phyloP scores from a whole-genome alignment of 768 basidiomycete genomes.

The Tulasnella sp. region DNA sequence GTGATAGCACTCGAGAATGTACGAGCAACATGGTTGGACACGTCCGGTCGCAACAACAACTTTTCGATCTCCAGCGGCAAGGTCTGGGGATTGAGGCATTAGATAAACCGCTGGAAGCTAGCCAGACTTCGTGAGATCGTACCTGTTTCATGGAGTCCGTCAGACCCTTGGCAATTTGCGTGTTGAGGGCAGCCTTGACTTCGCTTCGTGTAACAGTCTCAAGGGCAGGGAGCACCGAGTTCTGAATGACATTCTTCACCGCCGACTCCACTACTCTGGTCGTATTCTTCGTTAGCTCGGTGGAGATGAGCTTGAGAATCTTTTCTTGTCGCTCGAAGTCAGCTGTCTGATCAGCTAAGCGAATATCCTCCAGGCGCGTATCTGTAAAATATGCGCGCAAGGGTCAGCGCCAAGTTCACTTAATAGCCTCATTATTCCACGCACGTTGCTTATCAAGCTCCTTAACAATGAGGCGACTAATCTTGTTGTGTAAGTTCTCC shows the following conservation, averaged over 20 bases:
- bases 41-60: conserved; percentile 67
- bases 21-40: conserved; percentile 71
- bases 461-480: conserved; percentile 74
- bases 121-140: conserved; percentile 33
- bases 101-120: neutral
- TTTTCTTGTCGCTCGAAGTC: conserved; percentile 85
- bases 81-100: conserved; percentile 44
- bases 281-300: conserved; percentile 80
- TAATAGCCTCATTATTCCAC: conserved; percentile 35
- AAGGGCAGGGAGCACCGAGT: conserved; percentile 74
- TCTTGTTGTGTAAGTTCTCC: conserved; percentile 67
- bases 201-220: conserved; percentile 79
- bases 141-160: conserved; percentile 72
- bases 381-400: conserved; percentile 43
- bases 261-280: conserved; percentile 84
- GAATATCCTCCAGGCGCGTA: conserved; percentile 77
- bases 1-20: conserved; percentile 66
- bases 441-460: conserved; percentile 88
- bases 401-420: conserved; percentile 19
- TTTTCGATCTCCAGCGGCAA: conserved; percentile 78
- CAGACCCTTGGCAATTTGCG: conserved; percentile 70
- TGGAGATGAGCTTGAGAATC: conserved; percentile 82
- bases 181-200: conserved; percentile 71
- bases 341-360: conserved; percentile 69
- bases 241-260: conserved; percentile 79